A percentile compares a stretch with the other conserved stretches of the same genome.
Evolutionary conservation across 1,284 basidiomycete genomes (phyloP).

Genomic region (Fomitopsis pinicola): DNA sequence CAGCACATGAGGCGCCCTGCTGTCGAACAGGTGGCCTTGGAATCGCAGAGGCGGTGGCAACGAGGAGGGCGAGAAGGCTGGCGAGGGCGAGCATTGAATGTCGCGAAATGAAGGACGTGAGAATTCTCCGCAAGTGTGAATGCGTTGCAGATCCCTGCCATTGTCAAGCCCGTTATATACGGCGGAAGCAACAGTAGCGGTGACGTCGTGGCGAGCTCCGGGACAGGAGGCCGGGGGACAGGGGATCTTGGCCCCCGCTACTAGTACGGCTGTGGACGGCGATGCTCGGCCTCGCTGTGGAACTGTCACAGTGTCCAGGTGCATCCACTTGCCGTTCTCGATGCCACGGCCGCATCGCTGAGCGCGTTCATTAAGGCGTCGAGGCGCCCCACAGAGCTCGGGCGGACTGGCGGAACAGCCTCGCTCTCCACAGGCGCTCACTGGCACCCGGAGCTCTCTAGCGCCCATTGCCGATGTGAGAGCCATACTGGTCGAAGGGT

Average conservation of each 20-base stretch:
- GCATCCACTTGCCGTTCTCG: background rate
- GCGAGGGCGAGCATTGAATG: background rate
- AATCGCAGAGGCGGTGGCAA: background rate
- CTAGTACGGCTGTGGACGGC: background rate
- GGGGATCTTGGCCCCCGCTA: background rate
- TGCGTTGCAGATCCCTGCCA: background rate
- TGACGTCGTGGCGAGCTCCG: background rate
- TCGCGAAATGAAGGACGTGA: too few relatives aligned
- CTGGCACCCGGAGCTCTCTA: too few relatives aligned
- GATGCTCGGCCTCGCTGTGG: background rate
- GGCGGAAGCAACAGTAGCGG: background rate
- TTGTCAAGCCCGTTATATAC: background rate
- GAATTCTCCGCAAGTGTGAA: background rate
- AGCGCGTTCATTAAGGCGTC: background rate
- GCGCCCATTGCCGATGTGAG: too few relatives aligned
- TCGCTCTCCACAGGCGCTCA: background rate
- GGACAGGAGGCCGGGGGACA: background rate
- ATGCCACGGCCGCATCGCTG: background rate
- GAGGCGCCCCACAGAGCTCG: background rate
- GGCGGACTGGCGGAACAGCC: background rate
- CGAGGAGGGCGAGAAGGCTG: background rate
- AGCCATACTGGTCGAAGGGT: too few relatives aligned
- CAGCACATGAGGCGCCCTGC: constrained; percentile 1
- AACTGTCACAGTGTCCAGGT: background rate
- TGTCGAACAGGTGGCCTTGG: background rate